phyloP scores from a whole-genome alignment of 139 green algal genomes.

The Ulvella scutata region DNA sequence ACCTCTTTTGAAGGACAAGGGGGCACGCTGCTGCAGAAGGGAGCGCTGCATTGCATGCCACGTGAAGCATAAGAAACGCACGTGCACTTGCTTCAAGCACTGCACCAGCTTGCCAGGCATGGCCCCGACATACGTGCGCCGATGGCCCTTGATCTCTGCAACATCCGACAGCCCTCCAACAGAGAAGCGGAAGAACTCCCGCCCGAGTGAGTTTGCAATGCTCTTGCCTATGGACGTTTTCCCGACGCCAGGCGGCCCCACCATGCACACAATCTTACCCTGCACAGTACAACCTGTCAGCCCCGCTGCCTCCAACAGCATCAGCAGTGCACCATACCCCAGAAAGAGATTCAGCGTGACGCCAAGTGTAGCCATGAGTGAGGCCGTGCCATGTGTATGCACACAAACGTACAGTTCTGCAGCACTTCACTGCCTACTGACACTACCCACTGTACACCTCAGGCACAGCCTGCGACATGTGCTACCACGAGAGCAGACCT shows the following conservation, averaged over 20 bases:
- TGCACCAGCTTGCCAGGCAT: slow-evolving; percentile 98
- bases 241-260: slow-evolving; percentile 82
- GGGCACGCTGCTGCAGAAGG: too few relatives aligned
- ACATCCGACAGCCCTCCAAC: slow-evolving; percentile 88
- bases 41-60: too few relatives aligned
- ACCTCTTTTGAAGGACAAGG: too few relatives aligned
- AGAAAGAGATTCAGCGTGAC: too few relatives aligned
- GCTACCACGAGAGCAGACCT: background rate
- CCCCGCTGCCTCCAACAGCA: too few relatives aligned
- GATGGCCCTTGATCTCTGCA: slow-evolving; percentile 88
- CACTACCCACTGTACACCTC: background rate
- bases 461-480: background rate
- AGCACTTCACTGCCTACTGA: background rate
- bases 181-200: slow-evolving; percentile 83
- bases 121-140: slow-evolving; percentile 92
- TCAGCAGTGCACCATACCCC: too few relatives aligned
- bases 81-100: slow-evolving; percentile 66
- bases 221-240: slow-evolving; percentile 84
- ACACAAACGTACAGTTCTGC: too few relatives aligned
- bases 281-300: too few relatives aligned
- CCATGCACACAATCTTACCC: slow-evolving; percentile 93
- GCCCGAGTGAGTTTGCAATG: slow-evolving; percentile 64
- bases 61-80: background rate
- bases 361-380: too few relatives aligned
- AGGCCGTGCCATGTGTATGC: too few relatives aligned